phyloP scores from a whole-genome alignment of 1,284 basidiomycete species.

The Leccinum glutinopallens region DNA sequence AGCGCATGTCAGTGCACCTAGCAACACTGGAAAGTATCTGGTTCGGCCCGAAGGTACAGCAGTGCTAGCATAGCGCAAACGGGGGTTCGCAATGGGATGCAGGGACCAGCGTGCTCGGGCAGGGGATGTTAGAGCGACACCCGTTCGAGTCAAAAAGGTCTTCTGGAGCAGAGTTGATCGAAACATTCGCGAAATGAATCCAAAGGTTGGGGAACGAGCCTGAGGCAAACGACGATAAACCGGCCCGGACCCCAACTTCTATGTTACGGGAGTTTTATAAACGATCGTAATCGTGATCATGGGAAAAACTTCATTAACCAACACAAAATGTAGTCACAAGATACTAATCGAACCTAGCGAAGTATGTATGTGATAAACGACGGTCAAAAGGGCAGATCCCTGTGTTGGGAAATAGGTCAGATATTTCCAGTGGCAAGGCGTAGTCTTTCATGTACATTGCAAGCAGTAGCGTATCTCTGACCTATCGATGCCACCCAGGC shows the following conservation, averaged over 20 bases:
- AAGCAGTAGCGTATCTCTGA: not conserved
- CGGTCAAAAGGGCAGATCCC: conserved; percentile 32
- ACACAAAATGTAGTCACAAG: not conserved
- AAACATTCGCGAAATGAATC: conserved; percentile 18
- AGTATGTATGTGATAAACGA: not conserved
- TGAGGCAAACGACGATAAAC: not conserved
- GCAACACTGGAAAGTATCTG: conserved; percentile 14
- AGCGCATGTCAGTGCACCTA: conserved; percentile 29
- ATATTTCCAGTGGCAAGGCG: conserved; percentile 37
- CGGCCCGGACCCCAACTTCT: not conserved
- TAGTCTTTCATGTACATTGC: not conserved
- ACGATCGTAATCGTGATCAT: conserved; percentile 4
- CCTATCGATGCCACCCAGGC: not conserved
- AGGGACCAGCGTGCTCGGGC: conserved; percentile 2
- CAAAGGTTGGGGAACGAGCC: not conserved
- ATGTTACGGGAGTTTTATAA: not conserved
- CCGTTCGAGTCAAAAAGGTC: conserved; percentile 1
- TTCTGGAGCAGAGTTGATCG: conserved; percentile 15
- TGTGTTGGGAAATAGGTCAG: conserved; percentile 39
- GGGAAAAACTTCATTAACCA: not conserved
- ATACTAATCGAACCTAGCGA: not conserved
- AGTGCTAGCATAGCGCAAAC: conserved; percentile 19
- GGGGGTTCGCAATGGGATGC: conserved; percentile 3
- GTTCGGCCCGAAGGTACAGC: conserved; percentile 1
- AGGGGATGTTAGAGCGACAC: not conserved